Base-by-base conservation (phyloP, 306 rosid genomes). In the Vigna angularis region DNA sequence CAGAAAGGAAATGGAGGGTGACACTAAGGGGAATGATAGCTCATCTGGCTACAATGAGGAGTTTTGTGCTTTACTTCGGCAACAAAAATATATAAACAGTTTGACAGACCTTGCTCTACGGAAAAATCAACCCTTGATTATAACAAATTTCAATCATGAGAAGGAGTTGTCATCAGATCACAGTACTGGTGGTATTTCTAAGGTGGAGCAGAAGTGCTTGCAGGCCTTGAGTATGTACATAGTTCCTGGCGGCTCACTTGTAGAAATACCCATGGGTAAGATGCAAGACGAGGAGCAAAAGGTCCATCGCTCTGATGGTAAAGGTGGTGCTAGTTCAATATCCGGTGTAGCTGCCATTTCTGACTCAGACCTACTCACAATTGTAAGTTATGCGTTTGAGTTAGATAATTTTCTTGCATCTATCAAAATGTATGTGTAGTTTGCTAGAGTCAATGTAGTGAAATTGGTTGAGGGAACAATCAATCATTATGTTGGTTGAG, bases 101-200 rank as follows among this genome's bases (percentile, higher is more conserved):
- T 82, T 92, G 88, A 92, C 98, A 56, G 93, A 90, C 56, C 90
- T 86, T 5, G 96, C 99, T 85, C 96, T 96, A 18, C 86, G 93
- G 70, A 96, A 86, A 87, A 91, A 87, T 76, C 95, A 96, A 55
- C 94, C 98, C 45, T 82, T 96, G 82, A 58, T 96, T 58, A 79
- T 95, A 79, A 30, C 85, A 52, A 93, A 93, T 87, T 85, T 95
- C 62, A 79, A 73, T 88, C 93, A 84, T 55, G 90, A 87, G 84
- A 90, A 89, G 71, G 84, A 80, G 63, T 72, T 72, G 75, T 78
- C 85, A 79, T 49, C 49, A 36, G 88, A 72, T 72, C 86, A 82
- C 83, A 85, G 77, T 87, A 87, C 83, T 58, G 83, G 73, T 40
- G 89, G 91, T 52, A 81, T 87, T 67, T 70, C 77, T 77, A 95